Percentiles rank a stretch among this genome's conserved stretches.
phyloP scores from a whole-genome alignment of 2,329 filamentous ascomycete genomes.

The Hypoxylon sp. region DNA sequence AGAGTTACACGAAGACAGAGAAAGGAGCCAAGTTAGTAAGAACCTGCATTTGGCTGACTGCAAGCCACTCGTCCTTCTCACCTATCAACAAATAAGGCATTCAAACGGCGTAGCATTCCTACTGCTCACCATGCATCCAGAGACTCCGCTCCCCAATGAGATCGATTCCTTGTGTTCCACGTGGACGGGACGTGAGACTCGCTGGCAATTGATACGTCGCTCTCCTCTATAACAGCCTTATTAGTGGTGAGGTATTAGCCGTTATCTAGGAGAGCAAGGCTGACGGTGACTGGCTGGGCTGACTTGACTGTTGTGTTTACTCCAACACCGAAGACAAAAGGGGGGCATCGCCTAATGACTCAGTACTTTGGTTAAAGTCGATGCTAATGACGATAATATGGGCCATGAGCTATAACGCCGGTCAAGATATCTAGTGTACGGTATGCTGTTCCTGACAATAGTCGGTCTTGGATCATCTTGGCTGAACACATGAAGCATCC shows the following conservation, averaged over 20 bases:
- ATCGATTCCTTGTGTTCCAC: conserved; percentile 27
- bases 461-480: conserved; percentile 33
- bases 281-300: conserved; percentile 36
- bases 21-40: conserved; percentile 26
- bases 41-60: conserved; percentile 32
- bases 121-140: conserved; percentile 20
- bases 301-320: conserved; percentile 25
- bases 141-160: conserved; percentile 30
- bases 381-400: conserved; percentile 16
- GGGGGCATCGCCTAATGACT: not conserved
- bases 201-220: conserved; percentile 16
- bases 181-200: conserved; percentile 34
- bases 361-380: conserved; percentile 4
- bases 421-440: conserved; percentile 10
- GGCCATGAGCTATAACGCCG: conserved; percentile 4
- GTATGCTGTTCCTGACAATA: conserved; percentile 32
- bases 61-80: conserved; percentile 23
- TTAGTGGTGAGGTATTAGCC: conserved; percentile 23
- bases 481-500: conserved; percentile 31
- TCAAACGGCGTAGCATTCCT: conserved; percentile 25
- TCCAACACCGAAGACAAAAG: conserved; percentile 8
- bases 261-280: conserved; percentile 36
- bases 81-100: conserved; percentile 36
- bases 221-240: conserved; percentile 16
- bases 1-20: conserved; percentile 2